phyloP scores from a whole-genome alignment of 202 grass and related monocot species.

The Tripidium arundinaceum region DNA sequence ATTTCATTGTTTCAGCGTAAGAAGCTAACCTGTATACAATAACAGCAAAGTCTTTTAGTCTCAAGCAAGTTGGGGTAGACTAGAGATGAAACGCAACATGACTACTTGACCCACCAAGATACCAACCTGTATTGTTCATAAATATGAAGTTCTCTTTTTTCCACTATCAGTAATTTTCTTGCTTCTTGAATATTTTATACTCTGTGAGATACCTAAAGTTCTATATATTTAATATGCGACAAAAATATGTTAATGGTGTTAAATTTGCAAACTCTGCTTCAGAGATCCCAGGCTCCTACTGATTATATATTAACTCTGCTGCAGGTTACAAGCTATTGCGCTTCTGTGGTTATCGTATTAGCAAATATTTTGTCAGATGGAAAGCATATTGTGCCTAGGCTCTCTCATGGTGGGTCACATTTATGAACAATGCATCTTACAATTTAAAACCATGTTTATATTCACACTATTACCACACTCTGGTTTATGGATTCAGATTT shows the following conservation, averaged over 20 bases:
- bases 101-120: background rate
- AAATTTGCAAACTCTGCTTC: constrained; percentile 31
- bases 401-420: constrained; percentile 53
- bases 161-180: constrained; percentile 4
- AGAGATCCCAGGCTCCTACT: constrained; percentile 20
- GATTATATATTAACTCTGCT: constrained; percentile 13
- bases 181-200: constrained; percentile 21
- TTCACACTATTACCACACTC: constrained; percentile 1
- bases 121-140: background rate
- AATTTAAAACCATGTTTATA: constrained; percentile 36
- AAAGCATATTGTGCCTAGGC: constrained; percentile 43
- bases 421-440: constrained; percentile 25
- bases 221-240: constrained; percentile 2
- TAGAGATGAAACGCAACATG: background rate
- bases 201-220: constrained; percentile 8
- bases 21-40: background rate
- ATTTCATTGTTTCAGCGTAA: constrained; percentile 12
- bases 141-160: background rate
- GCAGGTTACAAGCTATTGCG: constrained; percentile 60
- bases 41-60: background rate
- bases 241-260: background rate
- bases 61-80: background rate
- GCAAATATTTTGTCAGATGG: constrained; percentile 85
- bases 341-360: constrained; percentile 77
- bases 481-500: constrained; percentile 55